A percentile compares a stretch with the other conserved stretches of the same genome.
phyloP scores from a whole-genome alignment of 2,329 filamentous ascomycete species.

The Aspergillus floridensis region DNA sequence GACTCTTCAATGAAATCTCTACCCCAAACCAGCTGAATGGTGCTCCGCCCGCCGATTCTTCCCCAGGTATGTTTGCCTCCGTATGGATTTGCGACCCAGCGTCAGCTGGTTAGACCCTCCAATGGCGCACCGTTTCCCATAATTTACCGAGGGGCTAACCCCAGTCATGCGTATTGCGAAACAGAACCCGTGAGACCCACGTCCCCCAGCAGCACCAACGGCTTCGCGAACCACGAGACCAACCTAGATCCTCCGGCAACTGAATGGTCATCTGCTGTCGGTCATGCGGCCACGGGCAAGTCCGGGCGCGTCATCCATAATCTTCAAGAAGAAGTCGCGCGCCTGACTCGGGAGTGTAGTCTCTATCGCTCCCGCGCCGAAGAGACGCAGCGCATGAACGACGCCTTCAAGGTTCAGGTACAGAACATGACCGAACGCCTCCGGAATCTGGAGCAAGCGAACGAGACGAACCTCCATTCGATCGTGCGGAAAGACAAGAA shows the following conservation, averaged over 20 bases:
- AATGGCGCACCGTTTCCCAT: no score
- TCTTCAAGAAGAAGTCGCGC: slow-evolving; percentile 51
- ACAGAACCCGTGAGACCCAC: slow-evolving; percentile 18
- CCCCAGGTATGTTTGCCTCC: slow-evolving; percentile 23
- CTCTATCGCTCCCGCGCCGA: slow-evolving; percentile 46
- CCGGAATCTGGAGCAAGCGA: slow-evolving; percentile 46
- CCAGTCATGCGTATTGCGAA: neutral
- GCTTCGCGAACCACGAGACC: slow-evolving; percentile 25
- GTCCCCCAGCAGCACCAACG: slow-evolving; percentile 30
- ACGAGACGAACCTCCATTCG: slow-evolving; percentile 48
- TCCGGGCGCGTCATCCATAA: slow-evolving; percentile 52
- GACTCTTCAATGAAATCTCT: slow-evolving; percentile 32
- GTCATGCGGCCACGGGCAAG: slow-evolving; percentile 50
- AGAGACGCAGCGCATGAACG: slow-evolving; percentile 48
- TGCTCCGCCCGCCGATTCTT: slow-evolving; percentile 17
- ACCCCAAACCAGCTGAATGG: slow-evolving; percentile 27
- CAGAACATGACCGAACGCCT: slow-evolving; percentile 47
- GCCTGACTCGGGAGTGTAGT: slow-evolving; percentile 47
- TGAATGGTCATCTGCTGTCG: slow-evolving; percentile 52
- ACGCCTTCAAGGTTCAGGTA: slow-evolving; percentile 45
- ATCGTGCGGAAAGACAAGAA: slow-evolving; percentile 49
- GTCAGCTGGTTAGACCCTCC: neutral
- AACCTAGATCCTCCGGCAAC: slow-evolving; percentile 29
- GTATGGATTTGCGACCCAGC: no score
- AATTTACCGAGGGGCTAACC: neutral